Base-by-base conservation (phyloP, 345 rosid genomes). In the Leavenworthia alabamica region DNA sequence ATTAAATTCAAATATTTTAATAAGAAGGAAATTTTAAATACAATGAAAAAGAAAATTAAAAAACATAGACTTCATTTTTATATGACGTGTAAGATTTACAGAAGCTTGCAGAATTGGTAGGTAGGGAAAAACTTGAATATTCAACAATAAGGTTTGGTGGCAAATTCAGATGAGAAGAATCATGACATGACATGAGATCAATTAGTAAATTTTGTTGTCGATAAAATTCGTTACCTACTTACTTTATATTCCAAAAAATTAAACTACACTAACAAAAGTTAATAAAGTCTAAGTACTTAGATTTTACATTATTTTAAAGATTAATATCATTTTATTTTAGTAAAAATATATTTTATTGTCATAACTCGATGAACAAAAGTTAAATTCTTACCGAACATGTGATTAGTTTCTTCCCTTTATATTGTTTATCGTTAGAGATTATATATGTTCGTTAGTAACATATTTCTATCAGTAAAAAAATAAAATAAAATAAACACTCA, bases 91-190 rank as follows among this genome's bases (percentile, higher is more conserved):
- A 62, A 33, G 7, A 7, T 44, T 58, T 43, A 43, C 43, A 42
- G 67, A 44, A 70, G 58, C 51, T 70, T 54, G 51, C 29, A 14
- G 9, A 54, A 26, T 36, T 70, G 74, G 68, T 70, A 62, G 74
- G 64, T 70, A 26, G 58, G 57, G n/a, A 20, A 62, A 70, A 37
- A 22, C n/a, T 46, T 7, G 23, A 51, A 56, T 62, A 16, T 54
- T 16, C 68, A 62, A 55, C 73, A 17, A 52, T 48, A 54, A 51
- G n/a, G n/a, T n/a, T n/a, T n/a, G n/a, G n/a, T n/a, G n/a, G n/a
- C n/a, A 20, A 20, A 20, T 20, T 20, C 22, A 2, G 22, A 20
- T 20, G 22, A 20, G 22, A 20, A 20, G n/a, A n/a, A n/a, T n/a
- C n/a, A n/a, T n/a, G n/a, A n/a, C n/a, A n/a, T n/a, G n/a, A 1